Evolutionary conservation across 2,329 filamentous ascomycete species (phyloP), one percentile per base, ranked within the genome.

Genomic region (Exophiala lecanii-corni): DNA sequence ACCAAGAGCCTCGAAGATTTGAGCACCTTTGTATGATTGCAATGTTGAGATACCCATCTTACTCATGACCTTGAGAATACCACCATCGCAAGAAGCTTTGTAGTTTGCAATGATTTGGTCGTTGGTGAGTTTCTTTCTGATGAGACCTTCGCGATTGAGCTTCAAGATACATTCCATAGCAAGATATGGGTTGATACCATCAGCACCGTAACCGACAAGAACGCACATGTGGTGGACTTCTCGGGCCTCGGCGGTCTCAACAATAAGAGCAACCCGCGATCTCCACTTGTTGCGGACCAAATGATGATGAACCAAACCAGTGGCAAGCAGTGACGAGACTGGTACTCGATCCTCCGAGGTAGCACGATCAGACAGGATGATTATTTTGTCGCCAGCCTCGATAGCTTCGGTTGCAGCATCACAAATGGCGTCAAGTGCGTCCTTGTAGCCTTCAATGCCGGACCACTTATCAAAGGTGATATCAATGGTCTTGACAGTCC

Each of bases 141-240:
- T 94, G 50, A 96, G 73, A 39, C 86, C 86, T 68, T 97, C 89
- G 36, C 87, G 84, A 72, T 94, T 89, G 68, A 97, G 84, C 82
- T 96, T 97, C 56, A 96, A 72, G 58, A 97, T 94, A 62, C 89
- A 96, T 71, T 97, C 91, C 72, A 96, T 86, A 12, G 91, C 86
- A 37, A 96, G 81, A 67, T 96, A 96, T 15, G 91, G 91, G 73
- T 92, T 94, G 62, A 97, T 81, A 36, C 84, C 91, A 69, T 97
- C 91, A 42, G 85, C 89, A 71, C 91, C 91, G 59, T 97, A 97
- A 41, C 91, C 91, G 47, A 97, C 79, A 32, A 96, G 77, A n/a
- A 97, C 91, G 71, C 88, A 95, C 88, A 96, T 94, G 70, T 97
- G 91, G 67, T 97, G 91, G 5, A 97, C 91, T 68, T 97, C 91